Evolutionary conservation across 306 rosid genomes (phyloP), one percentile per base, ranked within the genome.

Genomic region (Acacia melanoxylon): DNA sequence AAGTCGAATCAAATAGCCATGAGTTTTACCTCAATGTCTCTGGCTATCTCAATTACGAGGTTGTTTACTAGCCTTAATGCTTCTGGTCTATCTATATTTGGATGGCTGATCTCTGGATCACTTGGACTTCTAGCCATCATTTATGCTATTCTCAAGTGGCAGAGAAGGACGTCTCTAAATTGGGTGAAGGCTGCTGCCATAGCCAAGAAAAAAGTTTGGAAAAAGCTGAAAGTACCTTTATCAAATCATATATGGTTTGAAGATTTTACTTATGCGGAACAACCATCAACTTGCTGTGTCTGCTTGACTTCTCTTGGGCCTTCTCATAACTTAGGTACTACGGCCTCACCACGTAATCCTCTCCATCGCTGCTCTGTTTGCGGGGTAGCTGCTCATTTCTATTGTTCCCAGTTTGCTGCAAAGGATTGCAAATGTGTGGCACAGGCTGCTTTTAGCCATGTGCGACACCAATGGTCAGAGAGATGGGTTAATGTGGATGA

Each of bases 391-490:
- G 94, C 97, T 81, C 97, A 92, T 92, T 92, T 85, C 79, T 81
- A 71, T 71, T 92, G 97, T 87, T 90, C 91, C 63, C 90, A 76
- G 82, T 87, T 45, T 48, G 91, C 97, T 40, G 87, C 88, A 80
- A 89, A 87, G 81, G 97, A 92, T 83, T 92, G 97, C 78, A 92
- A 92, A 86, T 90, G 94, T 85, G 91, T 90, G 85, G 90, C 92
- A 61, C 97, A 92, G 86, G 89, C 92, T 79, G 94, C 91, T 75
- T 86, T 89, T 89, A 76, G 83, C 80, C 83, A 89, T 66, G 83
- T 92, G 76, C 88, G 87, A 80, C 97, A 92, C 83, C 94, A 90
- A 79, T 92, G 97, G 97, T 92, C 97, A 3, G 97, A 92, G 86
- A 89, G 89, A 81, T 92, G 97, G 97, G 87, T 87, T 83, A 80